Base-by-base conservation (phyloP, 2,329 filamentous ascomycete species). In the Phaeosphaeria sp. region DNA sequence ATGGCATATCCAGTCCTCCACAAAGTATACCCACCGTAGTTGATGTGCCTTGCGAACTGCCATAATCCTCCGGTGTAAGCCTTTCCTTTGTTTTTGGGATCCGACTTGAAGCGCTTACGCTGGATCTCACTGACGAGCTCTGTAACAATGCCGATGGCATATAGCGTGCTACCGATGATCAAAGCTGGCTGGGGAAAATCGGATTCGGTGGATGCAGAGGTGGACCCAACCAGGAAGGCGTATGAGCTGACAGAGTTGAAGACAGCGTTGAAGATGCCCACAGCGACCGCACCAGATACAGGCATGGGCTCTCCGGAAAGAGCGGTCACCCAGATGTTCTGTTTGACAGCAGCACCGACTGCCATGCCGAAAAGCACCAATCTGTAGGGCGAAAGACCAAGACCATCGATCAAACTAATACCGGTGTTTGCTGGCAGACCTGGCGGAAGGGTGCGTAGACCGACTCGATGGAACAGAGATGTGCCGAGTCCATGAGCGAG, bases 111-210 rank as follows among this genome's bases (percentile, higher is more conserved):
- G 0, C 66, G 63, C 61, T 78, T 79, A 18, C 87, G 81, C 73
- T 89, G 87, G 25, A 82, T 67, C 75, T 90, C 87, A 0, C 84
- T 78, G 3, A 82, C 64, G 5, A 83, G 80, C 74, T 90, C 87
- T 4, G 84, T 77, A 4, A 78, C 55, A 27, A 89, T 78, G 9
- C 87, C 87, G 4, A 79, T 63, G 4, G 75, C 69, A 68, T 85
- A 89, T 46, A 86, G 62, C 0, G 73, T 69, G 1, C 78, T 67
- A 8, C 86, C 86, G 13, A 85, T 70, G 18, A 84, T 72, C 21
- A 86, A 70, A 5, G 69, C 60, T 11, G 68, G 58, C 59, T 77
- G 81, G 17, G 74, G 78, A 54, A 82, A 82, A 1, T 53, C 61
- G 2, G 62, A 65, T 39, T 80, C 74, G 44, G 72, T 72, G 18